These are phyloP conservation scores for Grosmannia clavigera DNA, from an alignment of 2,329 filamentous ascomycete genomes.

Conservation along the genomic window DNA sequence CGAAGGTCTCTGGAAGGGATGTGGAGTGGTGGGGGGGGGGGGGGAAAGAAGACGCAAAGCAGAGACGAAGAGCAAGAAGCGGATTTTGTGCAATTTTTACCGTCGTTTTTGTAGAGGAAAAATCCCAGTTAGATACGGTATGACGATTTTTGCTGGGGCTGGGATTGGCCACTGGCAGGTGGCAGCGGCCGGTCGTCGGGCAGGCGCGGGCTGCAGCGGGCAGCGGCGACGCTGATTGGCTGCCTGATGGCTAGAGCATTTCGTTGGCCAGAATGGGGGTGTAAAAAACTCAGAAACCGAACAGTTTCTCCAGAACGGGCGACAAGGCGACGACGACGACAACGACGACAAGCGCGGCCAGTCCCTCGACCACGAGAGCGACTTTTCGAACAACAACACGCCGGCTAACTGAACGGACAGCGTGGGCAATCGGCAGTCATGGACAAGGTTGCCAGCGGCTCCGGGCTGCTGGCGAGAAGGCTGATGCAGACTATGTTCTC, in stretches of 20 bases:
- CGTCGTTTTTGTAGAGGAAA: constrained; percentile 1
- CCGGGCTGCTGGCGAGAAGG: constrained; percentile 29
- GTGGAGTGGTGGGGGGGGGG: constrained; percentile 9
- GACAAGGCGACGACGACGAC: not conserved
- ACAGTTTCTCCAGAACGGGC: no score
- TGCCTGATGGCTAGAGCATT: not conserved
- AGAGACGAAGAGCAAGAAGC: not conserved
- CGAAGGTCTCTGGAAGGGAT: not conserved
- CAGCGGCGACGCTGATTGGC: not conserved
- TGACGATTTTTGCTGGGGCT: constrained; percentile 6
- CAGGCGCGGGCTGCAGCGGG: not conserved
- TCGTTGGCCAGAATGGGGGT: not conserved
- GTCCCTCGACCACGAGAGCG: not conserved
- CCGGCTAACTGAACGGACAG: not conserved
- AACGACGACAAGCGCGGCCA: not conserved
- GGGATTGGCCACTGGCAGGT: constrained; percentile 5
- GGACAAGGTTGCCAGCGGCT: constrained; percentile 29
- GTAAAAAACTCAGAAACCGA: not conserved
- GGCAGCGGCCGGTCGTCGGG: not conserved
- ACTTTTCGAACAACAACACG: not conserved
- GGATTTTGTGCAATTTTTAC: constrained; percentile 4
- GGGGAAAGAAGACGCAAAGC: constrained; percentile 6
- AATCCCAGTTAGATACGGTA: not conserved
- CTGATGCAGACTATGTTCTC: constrained; percentile 21
- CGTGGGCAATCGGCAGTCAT: constrained; percentile 17